phyloP scores from a whole-genome alignment of 169 alveolate species.

The Pseudocohnilembus persalinus region DNA sequence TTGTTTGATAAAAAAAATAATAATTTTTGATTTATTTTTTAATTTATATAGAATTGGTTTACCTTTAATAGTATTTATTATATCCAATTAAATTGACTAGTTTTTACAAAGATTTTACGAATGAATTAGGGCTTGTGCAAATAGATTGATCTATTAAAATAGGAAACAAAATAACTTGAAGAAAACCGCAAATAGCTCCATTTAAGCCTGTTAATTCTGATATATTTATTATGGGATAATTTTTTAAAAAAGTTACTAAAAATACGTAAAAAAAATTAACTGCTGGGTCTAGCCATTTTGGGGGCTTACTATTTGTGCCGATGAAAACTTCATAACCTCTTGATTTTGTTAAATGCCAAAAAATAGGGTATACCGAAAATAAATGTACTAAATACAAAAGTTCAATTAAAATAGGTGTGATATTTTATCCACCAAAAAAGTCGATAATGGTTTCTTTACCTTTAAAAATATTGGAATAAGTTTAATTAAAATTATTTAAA shows the following conservation, averaged over 20 bases:
- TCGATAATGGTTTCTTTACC: neutral
- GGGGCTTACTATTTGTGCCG: neutral
- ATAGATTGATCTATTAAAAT: neutral
- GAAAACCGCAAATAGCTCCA: neutral
- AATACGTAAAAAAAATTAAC: neutral
- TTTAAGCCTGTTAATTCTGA: neutral
- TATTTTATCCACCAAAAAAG: neutral
- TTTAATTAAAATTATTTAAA: too few species aligned
- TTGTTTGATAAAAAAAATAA: too few species aligned
- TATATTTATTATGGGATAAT: neutral
- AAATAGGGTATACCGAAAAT: neutral
- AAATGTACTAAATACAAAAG: neutral
- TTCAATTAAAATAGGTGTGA: neutral
- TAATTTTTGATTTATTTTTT: too few species aligned
- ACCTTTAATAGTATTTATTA: neutral
- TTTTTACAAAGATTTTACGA: neutral
- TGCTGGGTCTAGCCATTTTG: neutral
- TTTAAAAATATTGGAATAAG: too few species aligned
- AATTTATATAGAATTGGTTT: neutral
- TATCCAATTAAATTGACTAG: neutral
- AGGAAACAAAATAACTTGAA: neutral
- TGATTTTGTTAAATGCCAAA: neutral
- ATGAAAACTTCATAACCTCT: neutral
- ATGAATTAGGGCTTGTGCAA: too few species aligned
- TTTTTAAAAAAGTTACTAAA: too few species aligned